phyloP scores from a whole-genome alignment of 2,329 filamentous ascomycete genomes.

The Trichoderma breve region DNA sequence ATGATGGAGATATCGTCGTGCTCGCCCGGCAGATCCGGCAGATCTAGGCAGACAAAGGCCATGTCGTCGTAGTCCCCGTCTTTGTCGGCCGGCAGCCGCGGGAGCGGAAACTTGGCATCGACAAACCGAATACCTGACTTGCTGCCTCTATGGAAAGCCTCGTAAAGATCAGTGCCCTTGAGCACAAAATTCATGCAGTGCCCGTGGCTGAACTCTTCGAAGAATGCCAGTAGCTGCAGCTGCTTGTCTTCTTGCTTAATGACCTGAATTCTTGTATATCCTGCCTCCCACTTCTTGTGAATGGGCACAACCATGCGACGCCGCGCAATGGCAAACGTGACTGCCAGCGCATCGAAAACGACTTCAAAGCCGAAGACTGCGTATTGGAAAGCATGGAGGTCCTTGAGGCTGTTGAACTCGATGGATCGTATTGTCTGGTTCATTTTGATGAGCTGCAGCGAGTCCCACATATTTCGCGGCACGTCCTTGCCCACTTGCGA shows the following conservation, averaged over 20 bases:
- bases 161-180: constrained; percentile 80
- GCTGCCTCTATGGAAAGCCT: constrained; percentile 61
- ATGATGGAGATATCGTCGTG: constrained; percentile 86
- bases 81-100: constrained; percentile 56
- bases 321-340: constrained; percentile 76
- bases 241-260: constrained; percentile 69
- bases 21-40: constrained; percentile 85
- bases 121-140: constrained; percentile 76
- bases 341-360: constrained; percentile 68
- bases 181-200: constrained; percentile 86
- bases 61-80: constrained; percentile 56
- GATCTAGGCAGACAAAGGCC: constrained; percentile 79
- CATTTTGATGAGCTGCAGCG: constrained; percentile 57
- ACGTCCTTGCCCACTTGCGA: constrained; percentile 61
- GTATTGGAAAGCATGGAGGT: constrained; percentile 75
- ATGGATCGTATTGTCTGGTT: constrained; percentile 69
- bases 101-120: constrained; percentile 87
- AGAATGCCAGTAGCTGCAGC: constrained; percentile 79
- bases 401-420: constrained; percentile 61
- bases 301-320: constrained; percentile 88
- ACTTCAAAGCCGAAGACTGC: constrained; percentile 80
- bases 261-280: constrained; percentile 75
- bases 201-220: constrained; percentile 82
- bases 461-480: constrained; percentile 60
- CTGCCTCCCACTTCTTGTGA: constrained; percentile 90